phyloP scores from a whole-genome alignment of 176 grass and related monocot species.

The Alopecurus myosuroides region DNA sequence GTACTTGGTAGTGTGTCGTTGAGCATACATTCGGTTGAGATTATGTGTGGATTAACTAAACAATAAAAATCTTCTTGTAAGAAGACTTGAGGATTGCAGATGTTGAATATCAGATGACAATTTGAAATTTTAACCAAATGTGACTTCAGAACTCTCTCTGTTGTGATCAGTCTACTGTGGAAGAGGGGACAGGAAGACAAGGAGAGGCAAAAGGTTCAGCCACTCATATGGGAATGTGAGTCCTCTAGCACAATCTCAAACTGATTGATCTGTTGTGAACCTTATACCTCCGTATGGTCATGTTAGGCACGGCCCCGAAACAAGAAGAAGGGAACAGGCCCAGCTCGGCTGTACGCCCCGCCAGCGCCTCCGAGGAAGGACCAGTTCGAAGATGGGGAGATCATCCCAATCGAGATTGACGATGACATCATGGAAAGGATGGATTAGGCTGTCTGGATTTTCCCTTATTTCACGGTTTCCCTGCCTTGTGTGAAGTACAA shows the following conservation, averaged over 20 bases:
- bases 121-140: neutral
- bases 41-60: neutral
- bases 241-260: neutral
- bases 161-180: constrained; percentile 56
- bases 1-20: neutral
- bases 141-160: constrained; percentile 2
- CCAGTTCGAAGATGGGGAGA: constrained; percentile 60
- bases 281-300: neutral
- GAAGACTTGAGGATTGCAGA: neutral
- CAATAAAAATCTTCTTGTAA: neutral
- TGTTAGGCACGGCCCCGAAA: constrained; percentile 48
- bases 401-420: constrained; percentile 54
- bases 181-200: constrained; percentile 74
- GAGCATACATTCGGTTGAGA: neutral
- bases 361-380: constrained; percentile 64
- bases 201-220: constrained; percentile 70
- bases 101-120: neutral
- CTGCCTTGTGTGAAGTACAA: neutral
- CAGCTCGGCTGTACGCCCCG: constrained; percentile 34
- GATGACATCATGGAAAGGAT: constrained; percentile 60
- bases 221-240: constrained; percentile 79
- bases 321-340: constrained; percentile 78
- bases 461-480: neutral
- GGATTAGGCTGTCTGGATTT: constrained; percentile 34
- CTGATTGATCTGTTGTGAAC: neutral